phyloP scores from a whole-genome alignment of 345 rosid species.

The Gossypium stocksii region DNA sequence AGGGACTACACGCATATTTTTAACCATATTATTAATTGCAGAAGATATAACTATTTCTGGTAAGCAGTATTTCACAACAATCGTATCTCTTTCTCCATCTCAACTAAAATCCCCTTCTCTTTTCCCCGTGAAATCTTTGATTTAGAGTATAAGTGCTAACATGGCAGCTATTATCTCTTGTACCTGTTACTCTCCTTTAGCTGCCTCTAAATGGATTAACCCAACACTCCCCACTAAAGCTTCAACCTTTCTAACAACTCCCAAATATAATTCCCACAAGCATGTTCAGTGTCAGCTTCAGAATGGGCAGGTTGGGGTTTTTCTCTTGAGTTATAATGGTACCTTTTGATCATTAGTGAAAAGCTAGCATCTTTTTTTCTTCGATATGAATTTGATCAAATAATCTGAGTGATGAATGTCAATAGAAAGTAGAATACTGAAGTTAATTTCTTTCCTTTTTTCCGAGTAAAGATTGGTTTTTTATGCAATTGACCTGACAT shows the following conservation, averaged over 20 bases:
- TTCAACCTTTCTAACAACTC: constrained; percentile 16
- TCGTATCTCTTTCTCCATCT: too few relatives aligned
- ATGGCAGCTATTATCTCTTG: constrained; percentile 49
- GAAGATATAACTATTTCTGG: too few relatives aligned
- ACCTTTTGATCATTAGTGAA: constrained; percentile 5
- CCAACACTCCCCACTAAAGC: constrained; percentile 30
- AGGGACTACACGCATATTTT: too few relatives aligned
- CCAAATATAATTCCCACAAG: constrained; percentile 36
- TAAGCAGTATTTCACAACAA: too few relatives aligned
- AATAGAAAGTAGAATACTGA: background rate
- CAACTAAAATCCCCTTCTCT: too few relatives aligned
- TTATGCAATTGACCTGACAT: too few relatives aligned
- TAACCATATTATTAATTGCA: too few relatives aligned
- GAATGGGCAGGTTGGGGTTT: constrained; percentile 35
- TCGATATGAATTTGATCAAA: background rate
- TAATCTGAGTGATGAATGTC: background rate
- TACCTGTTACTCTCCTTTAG: constrained; percentile 33
- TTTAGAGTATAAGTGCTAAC: background rate
- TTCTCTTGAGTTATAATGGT: background rate
- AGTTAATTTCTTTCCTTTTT: background rate
- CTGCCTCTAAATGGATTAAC: constrained; percentile 28
- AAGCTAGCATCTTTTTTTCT: background rate
- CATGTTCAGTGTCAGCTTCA: constrained; percentile 20
- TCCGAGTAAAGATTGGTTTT: too few relatives aligned
- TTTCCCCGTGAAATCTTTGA: too few relatives aligned